A percentile compares a stretch with the other conserved stretches of the same genome.
Evolutionary conservation across 2,329 filamentous ascomycete species (phyloP).

Genomic region (Hypoxylon sp.): DNA sequence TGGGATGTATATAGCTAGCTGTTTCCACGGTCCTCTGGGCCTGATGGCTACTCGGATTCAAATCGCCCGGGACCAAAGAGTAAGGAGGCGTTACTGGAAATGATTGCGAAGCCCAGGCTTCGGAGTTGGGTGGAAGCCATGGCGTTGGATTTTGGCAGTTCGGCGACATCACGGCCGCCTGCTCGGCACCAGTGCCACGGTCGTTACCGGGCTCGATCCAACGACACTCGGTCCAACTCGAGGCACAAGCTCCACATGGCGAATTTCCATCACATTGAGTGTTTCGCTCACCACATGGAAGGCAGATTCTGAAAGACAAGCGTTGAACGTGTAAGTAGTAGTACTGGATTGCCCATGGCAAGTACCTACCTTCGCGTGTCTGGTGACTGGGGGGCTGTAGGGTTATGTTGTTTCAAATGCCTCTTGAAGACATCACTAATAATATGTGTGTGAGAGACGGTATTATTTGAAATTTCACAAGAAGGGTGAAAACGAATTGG

Average conservation of each 20-base stretch:
- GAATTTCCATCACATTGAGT: conserved; percentile 45
- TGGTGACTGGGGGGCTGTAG: conserved; percentile 27
- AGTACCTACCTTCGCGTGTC: conserved; percentile 14
- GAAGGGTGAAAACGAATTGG: background rate
- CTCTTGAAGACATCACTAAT: conserved; percentile 49
- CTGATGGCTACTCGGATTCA: conserved; percentile 7
- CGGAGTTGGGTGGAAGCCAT: conserved; percentile 30
- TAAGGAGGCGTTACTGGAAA: conserved; percentile 20
- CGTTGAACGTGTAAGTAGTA: conserved; percentile 10
- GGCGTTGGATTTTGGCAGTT: background rate
- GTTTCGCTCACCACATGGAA: conserved; percentile 45
- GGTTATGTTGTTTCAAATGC: conserved; percentile 47
- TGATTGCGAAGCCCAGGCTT: conserved; percentile 29
- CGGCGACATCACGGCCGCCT: conserved; percentile 11
- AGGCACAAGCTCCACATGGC: conserved; percentile 44
- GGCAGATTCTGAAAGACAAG: conserved; percentile 36
- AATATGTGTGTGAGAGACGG: conserved; percentile 1
- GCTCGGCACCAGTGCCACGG: conserved; percentile 13
- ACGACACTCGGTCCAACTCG: conserved; percentile 41
- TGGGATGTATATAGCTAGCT: conserved; percentile 3
- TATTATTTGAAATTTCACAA: background rate
- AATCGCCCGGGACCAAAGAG: conserved; percentile 16
- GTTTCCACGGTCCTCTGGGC: conserved; percentile 1
- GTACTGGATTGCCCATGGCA: background rate
- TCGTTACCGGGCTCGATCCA: conserved; percentile 18